These are phyloP conservation scores for Cytospora piceicola DNA, from an alignment of 2,329 filamentous ascomycete genomes.

Conservation along the genomic window DNA sequence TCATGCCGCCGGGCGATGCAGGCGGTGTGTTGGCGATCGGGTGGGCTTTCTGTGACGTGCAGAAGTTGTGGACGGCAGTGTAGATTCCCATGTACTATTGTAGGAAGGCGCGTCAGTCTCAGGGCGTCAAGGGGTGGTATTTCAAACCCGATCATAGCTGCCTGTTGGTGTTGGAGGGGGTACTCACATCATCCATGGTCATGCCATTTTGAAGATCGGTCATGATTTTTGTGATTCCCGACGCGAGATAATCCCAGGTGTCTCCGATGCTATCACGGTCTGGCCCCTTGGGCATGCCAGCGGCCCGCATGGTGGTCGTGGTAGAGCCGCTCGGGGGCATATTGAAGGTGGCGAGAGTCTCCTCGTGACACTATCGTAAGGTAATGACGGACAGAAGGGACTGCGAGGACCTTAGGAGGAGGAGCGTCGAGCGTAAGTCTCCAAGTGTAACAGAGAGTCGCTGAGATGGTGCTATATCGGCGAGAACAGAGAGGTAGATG, in stretches of 20 bases:
- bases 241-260: constrained; percentile 82
- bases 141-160: constrained; percentile 1
- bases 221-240: constrained; percentile 92
- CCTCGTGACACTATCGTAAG: constrained; percentile 17
- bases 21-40: constrained; percentile 44
- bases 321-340: constrained; percentile 36
- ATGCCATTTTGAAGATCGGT: constrained; percentile 87
- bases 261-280: constrained; percentile 62
- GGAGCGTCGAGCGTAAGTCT: constrained; percentile 15
- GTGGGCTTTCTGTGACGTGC: constrained; percentile 88
- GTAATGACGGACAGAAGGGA: constrained; percentile 25
- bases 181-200: constrained; percentile 81
- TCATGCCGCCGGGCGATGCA: constrained; percentile 54
- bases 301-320: constrained; percentile 36
- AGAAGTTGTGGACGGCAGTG: constrained; percentile 98
- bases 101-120: constrained; percentile 24
- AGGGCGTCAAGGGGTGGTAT: constrained; percentile 28
- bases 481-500: not conserved
- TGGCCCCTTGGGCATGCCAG: constrained; percentile 60
- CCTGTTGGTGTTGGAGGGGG: not conserved
- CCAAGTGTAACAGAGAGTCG: constrained; percentile 10
- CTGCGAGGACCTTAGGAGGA: constrained; percentile 14
- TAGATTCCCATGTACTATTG: constrained; percentile 91
- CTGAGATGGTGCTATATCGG: not conserved
- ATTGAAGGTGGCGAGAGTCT: constrained; percentile 28